These are phyloP conservation scores for Penstemon eatonii DNA, from an alignment of 257 asterid species.

Conservation along the genomic window DNA sequence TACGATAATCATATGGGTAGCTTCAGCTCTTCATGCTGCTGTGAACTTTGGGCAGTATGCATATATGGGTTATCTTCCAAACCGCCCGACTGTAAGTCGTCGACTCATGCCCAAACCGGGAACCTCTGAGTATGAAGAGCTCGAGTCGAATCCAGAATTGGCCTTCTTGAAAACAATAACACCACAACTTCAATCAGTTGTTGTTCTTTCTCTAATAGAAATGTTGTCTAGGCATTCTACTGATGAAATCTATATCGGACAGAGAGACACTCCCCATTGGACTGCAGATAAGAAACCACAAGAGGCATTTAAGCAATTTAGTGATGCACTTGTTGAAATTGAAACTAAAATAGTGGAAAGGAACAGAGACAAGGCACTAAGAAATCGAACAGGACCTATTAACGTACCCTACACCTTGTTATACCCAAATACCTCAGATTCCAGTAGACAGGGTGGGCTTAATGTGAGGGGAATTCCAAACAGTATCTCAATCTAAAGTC, in stretches of 20 bases:
- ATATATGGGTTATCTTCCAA: constrained; percentile 78
- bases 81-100: constrained; percentile 77
- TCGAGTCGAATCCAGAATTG: constrained; percentile 49
- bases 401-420: constrained; percentile 56
- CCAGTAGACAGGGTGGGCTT: constrained; percentile 52
- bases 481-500: constrained; percentile 60
- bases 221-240: constrained; percentile 68
- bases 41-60: constrained; percentile 78
- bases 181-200: constrained; percentile 65
- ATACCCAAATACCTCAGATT: constrained; percentile 49
- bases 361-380: constrained; percentile 38
- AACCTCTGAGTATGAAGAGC: constrained; percentile 56
- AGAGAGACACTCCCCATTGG: constrained; percentile 61
- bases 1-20: constrained; percentile 71
- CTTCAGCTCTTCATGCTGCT: constrained; percentile 87
- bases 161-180: constrained; percentile 73
- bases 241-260: constrained; percentile 74
- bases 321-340: constrained; percentile 37
- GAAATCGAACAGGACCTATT: constrained; percentile 62
- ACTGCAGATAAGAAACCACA: constrained; percentile 38
- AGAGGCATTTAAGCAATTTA: constrained; percentile 54
- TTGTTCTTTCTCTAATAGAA: constrained; percentile 67
- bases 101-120: constrained; percentile 64
- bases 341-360: constrained; percentile 44
- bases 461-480: constrained; percentile 79